A percentile compares a stretch with the other conserved stretches of the same genome.
Conservation (phyloP, 2,329 filamentous ascomycete genomes). For the Trichoderma citrinoviride region DNA sequence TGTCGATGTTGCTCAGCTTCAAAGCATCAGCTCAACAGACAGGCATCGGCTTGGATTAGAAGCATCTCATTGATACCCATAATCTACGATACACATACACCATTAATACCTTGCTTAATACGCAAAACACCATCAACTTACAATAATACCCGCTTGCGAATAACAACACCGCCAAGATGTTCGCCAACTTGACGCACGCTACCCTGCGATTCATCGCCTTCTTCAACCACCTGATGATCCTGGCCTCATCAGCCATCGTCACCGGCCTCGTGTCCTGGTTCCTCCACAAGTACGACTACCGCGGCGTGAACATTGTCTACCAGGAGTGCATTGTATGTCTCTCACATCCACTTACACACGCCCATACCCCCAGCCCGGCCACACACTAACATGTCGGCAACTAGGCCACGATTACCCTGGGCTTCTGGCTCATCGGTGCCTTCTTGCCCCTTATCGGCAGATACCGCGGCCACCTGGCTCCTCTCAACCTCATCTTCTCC, state of each 20-base stretch:
- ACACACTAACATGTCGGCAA: not conserved
- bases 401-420: conserved; percentile 28
- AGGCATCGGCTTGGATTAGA: not conserved
- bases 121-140: not conserved
- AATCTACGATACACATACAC: not conserved
- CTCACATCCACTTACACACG: not conserved
- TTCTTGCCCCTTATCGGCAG: conserved; percentile 24
- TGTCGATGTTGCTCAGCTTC: not conserved
- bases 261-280: conserved; percentile 29
- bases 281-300: conserved; percentile 21
- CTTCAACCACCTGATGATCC: conserved; percentile 27
- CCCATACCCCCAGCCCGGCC: not conserved
- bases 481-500: conserved; percentile 28
- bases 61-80: not conserved
- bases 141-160: not conserved
- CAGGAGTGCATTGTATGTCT: conserved; percentile 28
- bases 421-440: conserved; percentile 25
- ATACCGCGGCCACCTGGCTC: conserved; percentile 28
- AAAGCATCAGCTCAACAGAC: not conserved
- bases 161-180: conserved; percentile 13
- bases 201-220: conserved; percentile 23
- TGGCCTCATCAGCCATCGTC: conserved; percentile 27
- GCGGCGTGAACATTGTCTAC: conserved; percentile 27
- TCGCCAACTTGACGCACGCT: conserved; percentile 1
- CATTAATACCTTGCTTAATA: not conserved